phyloP scores from a whole-genome alignment of 1,284 basidiomycete genomes.

The Boletus mariae region DNA sequence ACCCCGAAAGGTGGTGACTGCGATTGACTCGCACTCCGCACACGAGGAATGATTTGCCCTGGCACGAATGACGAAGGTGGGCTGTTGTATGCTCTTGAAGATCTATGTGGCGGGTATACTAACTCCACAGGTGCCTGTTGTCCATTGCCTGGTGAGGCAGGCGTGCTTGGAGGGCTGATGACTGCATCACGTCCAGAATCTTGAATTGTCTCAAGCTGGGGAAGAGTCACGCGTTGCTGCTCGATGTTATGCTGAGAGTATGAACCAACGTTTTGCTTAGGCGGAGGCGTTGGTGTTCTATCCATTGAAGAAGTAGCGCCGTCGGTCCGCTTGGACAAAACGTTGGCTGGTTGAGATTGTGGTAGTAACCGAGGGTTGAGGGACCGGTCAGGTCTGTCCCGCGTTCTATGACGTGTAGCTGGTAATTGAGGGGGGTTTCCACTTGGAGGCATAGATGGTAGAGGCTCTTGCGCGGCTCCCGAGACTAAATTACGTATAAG shows the following conservation, averaged over 20 bases:
- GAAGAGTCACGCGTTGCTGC: constrained; percentile 2
- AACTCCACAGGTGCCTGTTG: constrained; percentile 17
- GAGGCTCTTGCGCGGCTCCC: constrained; percentile 54
- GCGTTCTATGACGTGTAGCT: not conserved
- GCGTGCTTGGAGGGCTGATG: constrained; percentile 3
- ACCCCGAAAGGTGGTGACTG: constrained; percentile 20
- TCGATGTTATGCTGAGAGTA: constrained; percentile 5
- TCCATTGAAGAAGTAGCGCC: not conserved
- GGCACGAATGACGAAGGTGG: constrained; percentile 35
- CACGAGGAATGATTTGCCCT: constrained; percentile 39
- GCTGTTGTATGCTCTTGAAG: constrained; percentile 16
- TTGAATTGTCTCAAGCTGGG: constrained; percentile 7
- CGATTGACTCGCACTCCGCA: constrained; percentile 38
- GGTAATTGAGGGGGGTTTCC: constrained; percentile 14
- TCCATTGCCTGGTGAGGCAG: constrained; percentile 26
- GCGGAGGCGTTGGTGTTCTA: not conserved
- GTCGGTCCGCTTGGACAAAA: constrained; percentile 1
- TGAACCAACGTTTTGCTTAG: constrained; percentile 4
- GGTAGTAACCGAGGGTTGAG: constrained; percentile 16
- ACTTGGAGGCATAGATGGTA: constrained; percentile 55
- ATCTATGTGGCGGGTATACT: constrained; percentile 18
- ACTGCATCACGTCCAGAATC: constrained; percentile 5
- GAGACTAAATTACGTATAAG: constrained; percentile 41
- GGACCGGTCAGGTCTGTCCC: constrained; percentile 26
- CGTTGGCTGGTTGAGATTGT: constrained; percentile 2